Conservation (phyloP, 169 alveolate species). For the Condylostoma magnum region DNA sequence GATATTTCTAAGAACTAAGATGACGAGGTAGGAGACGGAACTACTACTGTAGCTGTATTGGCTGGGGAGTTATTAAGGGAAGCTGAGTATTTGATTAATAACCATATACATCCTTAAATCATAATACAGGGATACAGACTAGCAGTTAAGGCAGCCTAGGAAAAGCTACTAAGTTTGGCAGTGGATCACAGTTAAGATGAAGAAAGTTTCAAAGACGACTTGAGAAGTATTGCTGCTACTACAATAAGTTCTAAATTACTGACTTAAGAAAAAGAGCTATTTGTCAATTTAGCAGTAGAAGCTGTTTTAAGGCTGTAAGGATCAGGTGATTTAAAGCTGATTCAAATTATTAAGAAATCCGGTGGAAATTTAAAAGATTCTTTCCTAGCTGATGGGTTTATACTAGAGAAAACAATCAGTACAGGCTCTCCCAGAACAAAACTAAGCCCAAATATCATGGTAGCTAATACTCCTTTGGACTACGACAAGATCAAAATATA, state of each 20-base stretch:
- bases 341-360: slow-evolving; percentile 94
- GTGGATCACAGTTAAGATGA: slow-evolving; percentile 80
- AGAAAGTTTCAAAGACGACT: slow-evolving; percentile 86
- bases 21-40: slow-evolving; percentile 87
- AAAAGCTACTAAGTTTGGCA: slow-evolving; percentile 80
- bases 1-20: slow-evolving; percentile 87
- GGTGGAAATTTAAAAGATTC: slow-evolving; percentile 98
- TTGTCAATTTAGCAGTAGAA: slow-evolving; percentile 96
- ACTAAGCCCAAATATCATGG: slow-evolving; percentile 88
- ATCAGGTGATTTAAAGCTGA: slow-evolving; percentile 82
- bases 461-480: slow-evolving; percentile 99
- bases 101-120: slow-evolving; percentile 96
- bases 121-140: slow-evolving; percentile 88
- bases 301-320: slow-evolving; percentile 96
- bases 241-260: slow-evolving; percentile 97
- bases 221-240: slow-evolving; percentile 96
- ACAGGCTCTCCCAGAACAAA: slow-evolving; percentile 92
- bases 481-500: slow-evolving; percentile 98
- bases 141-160: slow-evolving; percentile 92
- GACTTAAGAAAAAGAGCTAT: slow-evolving; percentile 93
- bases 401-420: slow-evolving; percentile 96
- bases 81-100: slow-evolving; percentile 75
- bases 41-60: slow-evolving; percentile 86
- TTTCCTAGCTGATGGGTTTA: slow-evolving; percentile 98
- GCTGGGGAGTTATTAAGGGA: slow-evolving; percentile 86